phyloP scores from a whole-genome alignment of 371 early-diverging fungal genomes.

The Mycotypha africana region DNA sequence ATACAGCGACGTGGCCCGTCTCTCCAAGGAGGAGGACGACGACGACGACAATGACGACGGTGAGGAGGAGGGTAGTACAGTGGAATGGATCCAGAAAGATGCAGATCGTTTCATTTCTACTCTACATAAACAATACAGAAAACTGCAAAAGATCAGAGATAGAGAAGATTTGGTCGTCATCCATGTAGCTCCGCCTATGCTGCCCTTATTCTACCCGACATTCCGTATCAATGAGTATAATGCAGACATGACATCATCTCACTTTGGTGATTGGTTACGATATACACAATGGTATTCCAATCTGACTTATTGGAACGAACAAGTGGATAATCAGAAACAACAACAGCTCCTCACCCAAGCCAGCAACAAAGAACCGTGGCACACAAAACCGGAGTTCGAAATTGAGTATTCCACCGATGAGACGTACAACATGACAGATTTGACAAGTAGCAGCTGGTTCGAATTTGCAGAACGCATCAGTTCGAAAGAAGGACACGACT shows the following conservation, averaged over 20 bases:
- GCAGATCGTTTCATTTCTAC: slow-evolving; percentile 24
- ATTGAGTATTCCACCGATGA: slow-evolving; percentile 49
- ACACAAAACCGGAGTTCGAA: slow-evolving; percentile 23
- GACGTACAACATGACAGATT: slow-evolving; percentile 54
- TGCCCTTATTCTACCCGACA: slow-evolving; percentile 66
- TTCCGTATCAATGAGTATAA: slow-evolving; percentile 60
- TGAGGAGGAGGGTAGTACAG: slow-evolving; percentile 25
- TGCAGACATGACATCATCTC: background rate
- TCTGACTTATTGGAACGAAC: slow-evolving; percentile 14
- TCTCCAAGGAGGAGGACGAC: slow-evolving; percentile 3
- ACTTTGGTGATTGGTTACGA: slow-evolving; percentile 13
- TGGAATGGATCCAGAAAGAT: slow-evolving; percentile 20
- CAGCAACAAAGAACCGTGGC: slow-evolving; percentile 1
- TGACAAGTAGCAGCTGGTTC: slow-evolving; percentile 43
- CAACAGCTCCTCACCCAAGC: background rate
- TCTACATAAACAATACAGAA: slow-evolving; percentile 22
- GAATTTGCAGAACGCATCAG: slow-evolving; percentile 27
- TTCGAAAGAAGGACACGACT: slow-evolving; percentile 4
- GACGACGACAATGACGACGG: slow-evolving; percentile 30
- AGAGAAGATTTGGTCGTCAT: slow-evolving; percentile 41
- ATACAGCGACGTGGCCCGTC: background rate
- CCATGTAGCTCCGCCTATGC: slow-evolving; percentile 59
- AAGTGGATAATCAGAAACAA: background rate
- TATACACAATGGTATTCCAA: slow-evolving; percentile 18
- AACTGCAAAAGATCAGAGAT: slow-evolving; percentile 26